A percentile compares a stretch with the other conserved stretches of the same genome.
These are phyloP conservation scores for Pecoramyces ruminantium DNA, from an alignment of 192 early-diverging fungal species.

Conservation along the genomic window DNA sequence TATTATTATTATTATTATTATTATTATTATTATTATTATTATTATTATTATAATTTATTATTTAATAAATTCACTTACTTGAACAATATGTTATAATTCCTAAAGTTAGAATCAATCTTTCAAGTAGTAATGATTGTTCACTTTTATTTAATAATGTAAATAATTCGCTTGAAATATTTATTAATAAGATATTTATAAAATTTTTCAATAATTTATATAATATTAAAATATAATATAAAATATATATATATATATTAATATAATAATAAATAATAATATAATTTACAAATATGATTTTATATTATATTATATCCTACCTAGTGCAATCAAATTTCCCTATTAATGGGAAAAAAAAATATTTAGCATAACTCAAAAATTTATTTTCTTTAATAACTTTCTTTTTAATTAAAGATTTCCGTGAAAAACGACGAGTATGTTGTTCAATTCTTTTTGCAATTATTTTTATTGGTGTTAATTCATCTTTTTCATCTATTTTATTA, in stretches of 20 bases:
- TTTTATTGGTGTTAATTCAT: background rate
- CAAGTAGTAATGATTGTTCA: background rate
- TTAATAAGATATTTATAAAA: too few species aligned
- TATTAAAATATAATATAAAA: too few species aligned
- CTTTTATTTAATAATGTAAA: background rate
- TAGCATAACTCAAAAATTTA: background rate
- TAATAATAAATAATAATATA: too few species aligned
- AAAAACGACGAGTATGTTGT: background rate
- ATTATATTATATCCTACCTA: background rate
- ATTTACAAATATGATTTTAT: too few species aligned
- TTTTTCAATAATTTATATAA: too few species aligned
- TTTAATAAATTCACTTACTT: background rate
- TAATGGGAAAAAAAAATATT: background rate
- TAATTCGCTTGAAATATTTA: too few species aligned
- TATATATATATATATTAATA: too few species aligned
- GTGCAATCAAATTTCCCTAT: background rate
- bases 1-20: background rate
- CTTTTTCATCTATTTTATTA: background rate
- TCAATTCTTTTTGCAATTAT: background rate
- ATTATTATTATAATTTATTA: too few species aligned
- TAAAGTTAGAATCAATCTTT: background rate
- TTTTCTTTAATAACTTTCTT: background rate
- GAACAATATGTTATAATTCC: background rate
- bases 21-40: background rate
- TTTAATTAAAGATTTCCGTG: background rate